Percentiles rank a stretch among this genome's conserved stretches.
These are phyloP conservation scores for Arthrobotrys iridis DNA, from an alignment of 2,329 filamentous ascomycete species.

Conservation along the genomic window DNA sequence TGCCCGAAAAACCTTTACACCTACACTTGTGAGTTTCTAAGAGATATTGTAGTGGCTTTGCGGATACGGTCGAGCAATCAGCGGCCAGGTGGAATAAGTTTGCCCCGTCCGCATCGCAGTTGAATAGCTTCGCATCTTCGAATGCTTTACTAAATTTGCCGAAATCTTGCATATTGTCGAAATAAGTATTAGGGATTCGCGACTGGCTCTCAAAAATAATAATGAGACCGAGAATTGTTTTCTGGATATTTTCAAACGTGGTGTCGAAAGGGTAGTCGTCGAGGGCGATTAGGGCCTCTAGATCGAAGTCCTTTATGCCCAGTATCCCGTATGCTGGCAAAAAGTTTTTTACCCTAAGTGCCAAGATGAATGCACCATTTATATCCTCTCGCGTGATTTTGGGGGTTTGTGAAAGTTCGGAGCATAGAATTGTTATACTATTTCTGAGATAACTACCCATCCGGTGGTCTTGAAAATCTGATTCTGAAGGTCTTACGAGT, in stretches of 20 bases:
- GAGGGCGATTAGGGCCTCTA: too few species aligned
- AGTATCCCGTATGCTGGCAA: too few species aligned
- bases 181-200: not conserved
- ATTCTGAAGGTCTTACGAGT: not conserved
- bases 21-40: not conserved
- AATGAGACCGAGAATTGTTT: not conserved
- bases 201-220: not conserved
- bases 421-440: not conserved
- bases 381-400: not conserved
- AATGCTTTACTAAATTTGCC: not conserved
- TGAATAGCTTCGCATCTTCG: not conserved
- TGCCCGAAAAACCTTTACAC: not conserved
- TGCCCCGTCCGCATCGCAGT: not conserved
- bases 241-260: not conserved
- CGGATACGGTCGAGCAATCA: not conserved
- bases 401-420: not conserved
- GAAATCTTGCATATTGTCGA: too few species aligned
- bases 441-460: too few species aligned
- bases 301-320: not conserved
- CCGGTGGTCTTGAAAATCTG: not conserved
- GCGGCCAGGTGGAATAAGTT: not conserved
- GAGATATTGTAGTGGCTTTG: not conserved
- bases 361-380: not conserved
- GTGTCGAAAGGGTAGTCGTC: too few species aligned
- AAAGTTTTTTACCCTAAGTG: not conserved